These are phyloP conservation scores for Aristolochia fimbriata DNA, from an alignment of 164 flowering plant species.

Conservation along the genomic window DNA sequence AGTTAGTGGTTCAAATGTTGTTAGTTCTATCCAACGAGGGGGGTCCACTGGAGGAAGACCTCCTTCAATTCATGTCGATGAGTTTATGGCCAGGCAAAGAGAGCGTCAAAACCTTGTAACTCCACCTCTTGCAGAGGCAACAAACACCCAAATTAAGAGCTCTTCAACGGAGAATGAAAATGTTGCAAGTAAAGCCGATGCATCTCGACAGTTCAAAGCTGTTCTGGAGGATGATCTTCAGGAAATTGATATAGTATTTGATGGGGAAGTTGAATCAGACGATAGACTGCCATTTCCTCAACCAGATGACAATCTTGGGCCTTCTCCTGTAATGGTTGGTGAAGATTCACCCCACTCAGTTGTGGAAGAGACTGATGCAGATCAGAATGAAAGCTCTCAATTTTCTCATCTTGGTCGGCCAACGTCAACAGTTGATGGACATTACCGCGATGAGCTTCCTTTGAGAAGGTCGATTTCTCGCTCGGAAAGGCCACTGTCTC, in stretches of 20 bases:
- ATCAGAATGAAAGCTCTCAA: conserved; percentile 39
- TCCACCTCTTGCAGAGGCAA: conserved; percentile 34
- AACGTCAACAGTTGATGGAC: conserved; percentile 49
- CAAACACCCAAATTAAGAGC: conserved; percentile 25
- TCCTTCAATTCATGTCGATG: conserved; percentile 98
- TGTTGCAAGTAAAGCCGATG: conserved; percentile 35
- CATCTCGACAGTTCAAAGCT: conserved; percentile 57
- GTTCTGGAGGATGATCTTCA: conserved; percentile 95
- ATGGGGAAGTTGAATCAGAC: conserved; percentile 84
- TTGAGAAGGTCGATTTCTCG: conserved; percentile 64
- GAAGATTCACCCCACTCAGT: conserved; percentile 71
- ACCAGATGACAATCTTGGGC: conserved; percentile 62
- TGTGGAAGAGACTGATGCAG: conserved; percentile 78
- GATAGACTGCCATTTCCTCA: conserved; percentile 88
- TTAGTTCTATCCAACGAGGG: conserved; percentile 57
- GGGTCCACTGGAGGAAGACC: conserved; percentile 87
- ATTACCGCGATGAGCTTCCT: conserved; percentile 50
- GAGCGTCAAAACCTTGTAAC: conserved; percentile 65
- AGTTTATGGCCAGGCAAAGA: conserved; percentile 92
- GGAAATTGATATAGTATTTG: conserved; percentile 91
- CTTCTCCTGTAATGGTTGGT: conserved; percentile 45
- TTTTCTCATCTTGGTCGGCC: conserved; percentile 44
- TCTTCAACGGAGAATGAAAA: conserved; percentile 23
- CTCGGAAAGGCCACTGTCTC: conserved; percentile 47
- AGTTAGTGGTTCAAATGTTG: conserved; percentile 41